Evolutionary conservation across 805 yeast species (phyloP), one percentile per base, ranked within the genome.

Genomic region (Candida insectorum): DNA sequence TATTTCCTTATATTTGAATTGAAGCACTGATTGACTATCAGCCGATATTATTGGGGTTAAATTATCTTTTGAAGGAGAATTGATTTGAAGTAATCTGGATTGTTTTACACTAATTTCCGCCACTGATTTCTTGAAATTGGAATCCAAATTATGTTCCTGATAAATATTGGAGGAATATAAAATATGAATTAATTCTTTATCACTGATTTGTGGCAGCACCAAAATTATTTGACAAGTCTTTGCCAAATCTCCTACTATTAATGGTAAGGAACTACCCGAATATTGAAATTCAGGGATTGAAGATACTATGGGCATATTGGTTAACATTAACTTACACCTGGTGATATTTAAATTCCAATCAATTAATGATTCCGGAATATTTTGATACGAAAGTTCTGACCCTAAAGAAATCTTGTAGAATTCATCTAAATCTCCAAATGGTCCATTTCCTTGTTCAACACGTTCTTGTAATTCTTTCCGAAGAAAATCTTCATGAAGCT

Each of bases 291-390:
- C 62, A 1, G 69, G 68, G 11, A 58, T 52, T 1, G 66, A 54
- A 2, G 65, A 53, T 12, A 65, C 53, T 45, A 51, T 43, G 9
- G 73, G 73, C 43, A 66, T 43, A 31, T 51, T 60, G 3, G 58
- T 60, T 22, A 71, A 47, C 29, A 73, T 62, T 23, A 73, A 56
- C 40, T 70, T 61, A 31, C 74, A 68, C 30, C 79, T 51, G 12
- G 76, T 64, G 26, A 72, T 68, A 43, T 73, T 73, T 31, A 73
- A 54, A 45, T 71, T 71, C 78, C 78, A 73, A 45, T 72, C 78
- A 9, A 73, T 58, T 10, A 73, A 49, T 12, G 60, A 51, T 41
- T 70, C 75, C 19, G 63, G 61, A 7, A 48, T 48, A 37, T 58
- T 52, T 37, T 66, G 71, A 43, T 63, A 65, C 35, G 47, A 50